A percentile compares a stretch with the other conserved stretches of the same genome.
phyloP scores from a whole-genome alignment of 495 filamentous ascomycete genomes.

The Hypoxylon intermedium region DNA sequence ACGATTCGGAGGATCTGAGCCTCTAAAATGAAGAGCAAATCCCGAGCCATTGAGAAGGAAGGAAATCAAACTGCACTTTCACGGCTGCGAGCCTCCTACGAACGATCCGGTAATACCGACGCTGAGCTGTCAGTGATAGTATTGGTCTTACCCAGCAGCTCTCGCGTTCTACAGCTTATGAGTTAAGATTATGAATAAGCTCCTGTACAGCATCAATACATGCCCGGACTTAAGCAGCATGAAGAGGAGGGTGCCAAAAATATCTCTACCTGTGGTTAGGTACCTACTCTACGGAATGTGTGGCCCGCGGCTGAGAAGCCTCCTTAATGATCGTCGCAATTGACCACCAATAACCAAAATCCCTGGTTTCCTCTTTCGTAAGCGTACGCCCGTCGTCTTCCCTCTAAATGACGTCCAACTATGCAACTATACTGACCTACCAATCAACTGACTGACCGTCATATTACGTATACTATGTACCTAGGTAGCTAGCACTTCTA shows the following conservation, averaged over 20 bases:
- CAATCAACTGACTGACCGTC: neutral
- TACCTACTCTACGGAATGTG: neutral
- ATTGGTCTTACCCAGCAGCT: slow-evolving; percentile 19
- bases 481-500: no score
- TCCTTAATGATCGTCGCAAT: slow-evolving; percentile 4
- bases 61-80: slow-evolving; percentile 23
- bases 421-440: neutral
- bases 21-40: neutral
- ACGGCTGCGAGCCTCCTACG: no score
- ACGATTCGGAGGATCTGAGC: slow-evolving; percentile 9
- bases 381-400: neutral
- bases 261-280: slow-evolving; percentile 17
- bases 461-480: slow-evolving; percentile 9
- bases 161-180: slow-evolving; percentile 25
- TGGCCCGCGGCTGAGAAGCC: slow-evolving; percentile 29
- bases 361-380: slow-evolving; percentile 1
- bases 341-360: slow-evolving; percentile 23
- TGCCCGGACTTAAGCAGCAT: neutral
- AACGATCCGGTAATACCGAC: slow-evolving; percentile 31
- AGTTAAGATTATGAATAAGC: neutral
- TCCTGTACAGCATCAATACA: slow-evolving; percentile 4
- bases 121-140: slow-evolving; percentile 32
- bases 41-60: neutral
- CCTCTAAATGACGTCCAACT: neutral
- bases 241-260: slow-evolving; percentile 25